These are phyloP conservation scores for Rhypophila decipiens DNA, from an alignment of 495 filamentous ascomycete genomes.

Conservation along the genomic window DNA sequence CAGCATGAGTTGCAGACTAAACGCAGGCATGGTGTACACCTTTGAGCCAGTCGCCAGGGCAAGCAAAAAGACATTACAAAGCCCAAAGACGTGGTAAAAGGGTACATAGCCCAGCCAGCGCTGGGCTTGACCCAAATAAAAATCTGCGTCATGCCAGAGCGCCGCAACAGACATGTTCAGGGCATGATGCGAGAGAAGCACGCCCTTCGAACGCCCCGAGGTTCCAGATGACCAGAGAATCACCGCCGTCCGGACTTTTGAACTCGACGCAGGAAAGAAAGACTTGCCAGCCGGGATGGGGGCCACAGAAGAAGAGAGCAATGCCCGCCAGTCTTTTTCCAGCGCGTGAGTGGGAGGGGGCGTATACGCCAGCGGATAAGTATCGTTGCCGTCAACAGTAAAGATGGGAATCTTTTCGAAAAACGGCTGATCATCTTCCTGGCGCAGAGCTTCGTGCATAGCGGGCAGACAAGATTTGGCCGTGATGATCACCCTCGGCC, in stretches of 20 bases:
- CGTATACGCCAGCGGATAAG: constrained; percentile 15
- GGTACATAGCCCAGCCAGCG: constrained; percentile 42
- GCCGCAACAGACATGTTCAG: constrained; percentile 22
- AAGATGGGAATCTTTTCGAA: constrained; percentile 20
- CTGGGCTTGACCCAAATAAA: constrained; percentile 40
- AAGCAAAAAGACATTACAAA: constrained; percentile 44
- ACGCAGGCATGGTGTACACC: constrained; percentile 53
- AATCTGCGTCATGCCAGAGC: constrained; percentile 31
- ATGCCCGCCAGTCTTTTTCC: constrained; percentile 13
- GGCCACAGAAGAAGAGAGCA: constrained; percentile 7
- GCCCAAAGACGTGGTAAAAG: constrained; percentile 31
- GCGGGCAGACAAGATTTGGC: constrained; percentile 18
- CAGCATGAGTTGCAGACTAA: constrained; percentile 54
- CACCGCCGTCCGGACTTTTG: constrained; percentile 16
- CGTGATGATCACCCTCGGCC: constrained; percentile 26
- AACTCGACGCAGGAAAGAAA: constrained; percentile 3
- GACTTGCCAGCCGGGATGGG: neutral
- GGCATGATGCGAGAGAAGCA: constrained; percentile 61
- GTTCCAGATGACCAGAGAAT: constrained; percentile 87
- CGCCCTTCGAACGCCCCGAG: constrained; percentile 76
- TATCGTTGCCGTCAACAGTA: constrained; percentile 18
- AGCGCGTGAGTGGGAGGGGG: neutral
- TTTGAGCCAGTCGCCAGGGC: constrained; percentile 50
- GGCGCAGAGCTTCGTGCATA: constrained; percentile 19
- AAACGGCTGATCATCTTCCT: constrained; percentile 13